These are phyloP conservation scores for Mycena haematopus DNA, from an alignment of 768 basidiomycete genomes.

Conservation along the genomic window DNA sequence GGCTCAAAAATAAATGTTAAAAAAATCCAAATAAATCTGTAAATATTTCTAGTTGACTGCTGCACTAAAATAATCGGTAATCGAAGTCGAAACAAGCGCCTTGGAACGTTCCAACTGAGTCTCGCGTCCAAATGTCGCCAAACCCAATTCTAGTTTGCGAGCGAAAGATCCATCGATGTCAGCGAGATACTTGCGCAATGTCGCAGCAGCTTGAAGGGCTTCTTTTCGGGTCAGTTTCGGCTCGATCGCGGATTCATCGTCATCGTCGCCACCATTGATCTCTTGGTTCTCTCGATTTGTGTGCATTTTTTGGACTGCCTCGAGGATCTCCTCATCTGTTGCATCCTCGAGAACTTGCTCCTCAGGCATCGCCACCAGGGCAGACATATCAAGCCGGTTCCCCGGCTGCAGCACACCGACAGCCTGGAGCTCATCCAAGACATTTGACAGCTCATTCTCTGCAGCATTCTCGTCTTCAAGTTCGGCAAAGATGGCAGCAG, in stretches of 20 bases:
- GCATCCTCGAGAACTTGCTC: background rate
- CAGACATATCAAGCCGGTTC: background rate
- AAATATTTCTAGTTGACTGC: background rate
- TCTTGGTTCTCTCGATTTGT: constrained; percentile 26
- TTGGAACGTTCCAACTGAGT: background rate
- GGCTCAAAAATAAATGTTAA: background rate
- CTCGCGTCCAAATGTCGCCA: background rate
- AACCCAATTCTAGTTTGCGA: background rate
- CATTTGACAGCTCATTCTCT: background rate
- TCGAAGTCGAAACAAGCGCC: background rate
- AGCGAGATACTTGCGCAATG: background rate
- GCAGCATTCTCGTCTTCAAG: background rate
- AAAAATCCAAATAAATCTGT: background rate
- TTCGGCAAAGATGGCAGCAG: background rate
- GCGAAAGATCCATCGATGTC: background rate
- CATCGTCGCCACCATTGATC: background rate
- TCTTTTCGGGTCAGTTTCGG: background rate
- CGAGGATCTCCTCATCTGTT: background rate
- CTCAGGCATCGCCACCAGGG: background rate
- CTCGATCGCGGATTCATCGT: background rate
- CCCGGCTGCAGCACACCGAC: background rate
- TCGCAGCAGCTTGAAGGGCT: background rate
- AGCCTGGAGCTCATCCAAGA: background rate
- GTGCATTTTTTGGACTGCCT: background rate
- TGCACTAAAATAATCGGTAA: background rate